Evolutionary conservation across 257 asterid species (phyloP).

Genomic region (Solanum neorickii): DNA sequence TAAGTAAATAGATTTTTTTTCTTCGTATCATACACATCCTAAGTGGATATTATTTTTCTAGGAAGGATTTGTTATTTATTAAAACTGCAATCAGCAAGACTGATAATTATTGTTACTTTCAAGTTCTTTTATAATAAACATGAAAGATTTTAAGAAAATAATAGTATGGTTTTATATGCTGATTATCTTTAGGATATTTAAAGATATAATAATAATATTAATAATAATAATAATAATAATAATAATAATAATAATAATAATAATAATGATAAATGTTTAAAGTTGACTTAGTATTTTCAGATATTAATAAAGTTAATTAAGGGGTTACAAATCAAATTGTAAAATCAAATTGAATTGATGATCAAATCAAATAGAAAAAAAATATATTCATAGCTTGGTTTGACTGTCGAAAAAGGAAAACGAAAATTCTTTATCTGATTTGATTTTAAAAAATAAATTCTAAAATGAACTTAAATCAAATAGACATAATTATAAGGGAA

Average conservation of each 20-base stretch:
- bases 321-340: too few species aligned
- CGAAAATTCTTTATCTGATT: too few species aligned
- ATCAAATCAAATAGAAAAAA: too few species aligned
- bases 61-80: background rate
- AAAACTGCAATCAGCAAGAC: too few species aligned
- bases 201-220: background rate
- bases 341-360: too few species aligned
- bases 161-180: background rate
- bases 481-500: too few species aligned
- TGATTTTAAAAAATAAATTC: too few species aligned
- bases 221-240: background rate
- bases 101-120: background rate
- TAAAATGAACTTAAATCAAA: too few species aligned
- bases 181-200: background rate
- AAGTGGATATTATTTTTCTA: background rate
- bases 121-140: background rate
- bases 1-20: too few species aligned
- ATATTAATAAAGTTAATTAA: too few species aligned
- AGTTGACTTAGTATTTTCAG: background rate
- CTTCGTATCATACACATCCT: background rate
- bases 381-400: too few species aligned
- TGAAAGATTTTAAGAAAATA: background rate
- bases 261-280: background rate
- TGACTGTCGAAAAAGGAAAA: too few species aligned
- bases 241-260: fast-evolving